Evolutionary conservation across 1,139 yeast genomes (phyloP).

Genomic region (Yamadazyma aaseri): DNA sequence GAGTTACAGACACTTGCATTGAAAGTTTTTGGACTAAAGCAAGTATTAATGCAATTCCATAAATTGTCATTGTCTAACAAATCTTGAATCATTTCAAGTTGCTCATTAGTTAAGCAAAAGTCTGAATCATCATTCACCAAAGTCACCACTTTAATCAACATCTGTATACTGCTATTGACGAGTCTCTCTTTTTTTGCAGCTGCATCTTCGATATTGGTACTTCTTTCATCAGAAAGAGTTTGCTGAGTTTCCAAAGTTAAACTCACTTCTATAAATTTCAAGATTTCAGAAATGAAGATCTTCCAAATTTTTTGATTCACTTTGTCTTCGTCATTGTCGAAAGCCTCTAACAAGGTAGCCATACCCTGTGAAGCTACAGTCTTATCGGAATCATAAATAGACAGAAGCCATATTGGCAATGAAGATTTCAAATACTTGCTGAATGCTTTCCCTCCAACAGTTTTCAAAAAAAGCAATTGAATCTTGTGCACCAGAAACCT

Average conservation of each 20-base stretch:
- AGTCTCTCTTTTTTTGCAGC: constrained; percentile 65
- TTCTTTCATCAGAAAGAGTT: constrained; percentile 74
- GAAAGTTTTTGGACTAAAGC: constrained; percentile 23
- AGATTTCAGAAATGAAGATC: constrained; percentile 53
- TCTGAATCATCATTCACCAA: constrained; percentile 18
- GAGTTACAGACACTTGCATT: constrained; percentile 22
- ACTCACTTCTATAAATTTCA: constrained; percentile 54
- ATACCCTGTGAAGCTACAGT: constrained; percentile 54
- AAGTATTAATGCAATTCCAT: constrained; percentile 40
- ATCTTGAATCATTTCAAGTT: constrained; percentile 21
- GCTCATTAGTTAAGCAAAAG: constrained; percentile 7
- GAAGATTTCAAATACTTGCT: constrained; percentile 68
- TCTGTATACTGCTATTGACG: constrained; percentile 48
- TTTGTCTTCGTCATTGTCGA: constrained; percentile 57
- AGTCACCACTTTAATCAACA: constrained; percentile 43
- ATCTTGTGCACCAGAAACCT: constrained; percentile 61
- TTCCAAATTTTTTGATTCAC: constrained; percentile 56
- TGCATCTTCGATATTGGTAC: constrained; percentile 65
- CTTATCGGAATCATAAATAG: constrained; percentile 67
- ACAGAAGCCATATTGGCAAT: constrained; percentile 71
- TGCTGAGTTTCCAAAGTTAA: constrained; percentile 56
- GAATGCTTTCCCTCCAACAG: constrained; percentile 60
- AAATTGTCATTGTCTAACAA: constrained; percentile 39
- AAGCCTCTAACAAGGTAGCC: constrained; percentile 49
- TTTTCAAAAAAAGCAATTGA: constrained; percentile 47